Base-by-base conservation (phyloP, 2,329 filamentous ascomycete genomes). In the Huntiella bhutanensis region DNA sequence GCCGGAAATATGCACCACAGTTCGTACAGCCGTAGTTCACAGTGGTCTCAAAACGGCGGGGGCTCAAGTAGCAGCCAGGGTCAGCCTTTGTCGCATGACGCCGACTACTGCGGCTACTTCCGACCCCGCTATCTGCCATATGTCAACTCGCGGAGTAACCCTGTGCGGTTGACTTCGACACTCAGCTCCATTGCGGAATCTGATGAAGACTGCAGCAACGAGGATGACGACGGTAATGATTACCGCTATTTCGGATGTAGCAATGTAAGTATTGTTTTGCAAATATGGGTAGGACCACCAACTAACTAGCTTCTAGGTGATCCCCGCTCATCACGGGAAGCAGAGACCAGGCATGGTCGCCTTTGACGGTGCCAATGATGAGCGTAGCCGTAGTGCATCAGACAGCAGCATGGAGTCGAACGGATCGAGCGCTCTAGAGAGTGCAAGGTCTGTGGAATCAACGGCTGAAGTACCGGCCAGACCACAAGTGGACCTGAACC, bases 161-260 rank as follows among this genome's bases (percentile, higher is more conserved):
- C 48, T 11, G 43, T 49, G 12, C 48, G 44, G 4, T 16, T 41
- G n/a, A 38, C 44, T 22, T 47, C 44, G 17, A 46, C 44, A 16
- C 35, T 49, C n/a, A 44, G 44, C 16, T 49, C 48, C 10, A 49
- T 49, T 33, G 44, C 44, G 3, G 48, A 49, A 36, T 49, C 48
- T 11, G 44, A 49, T 10, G 48, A 49, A 19, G 48, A 41, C 16
- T 36, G 11, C 11, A 16, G 13, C 13, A 34, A 16, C 33, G 41
- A 36, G 12, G 34, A 36, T 13, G 34, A 33, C 13, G 32, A 34
- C n/a, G 32, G 22, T 28, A 7, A 28, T 10, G 8, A 28, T 28
- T 28, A 28, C 22, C 22, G 22, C 22, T 28, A 28, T 28, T 28
- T 28, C 3, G 22, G 22, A 28, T 28, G 22, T 28, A 28, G 22